Base-by-base conservation (phyloP, 140 eudicot genomes). In the Anethum foeniculum region DNA sequence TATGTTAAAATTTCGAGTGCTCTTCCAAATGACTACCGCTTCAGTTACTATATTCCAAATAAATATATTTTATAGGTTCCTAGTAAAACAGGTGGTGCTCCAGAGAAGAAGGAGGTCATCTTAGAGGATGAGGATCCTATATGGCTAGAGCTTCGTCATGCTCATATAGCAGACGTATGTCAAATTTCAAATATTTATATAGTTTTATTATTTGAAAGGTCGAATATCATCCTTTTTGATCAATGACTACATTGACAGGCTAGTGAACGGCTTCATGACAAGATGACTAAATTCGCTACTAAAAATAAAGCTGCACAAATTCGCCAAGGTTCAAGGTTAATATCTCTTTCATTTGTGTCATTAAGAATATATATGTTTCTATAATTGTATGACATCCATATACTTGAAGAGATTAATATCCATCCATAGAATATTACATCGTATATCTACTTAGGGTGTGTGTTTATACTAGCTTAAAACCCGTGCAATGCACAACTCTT, bases 141-240 rank as follows among this genome's bases (percentile, higher is more conserved):
- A 80, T 94, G 98, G 98, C 83, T 92, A 82, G 98, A 94, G 96
- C 98, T 94, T 80, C 95, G 98, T 12, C 97, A 94, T 90, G 84
- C 97, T 41, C 98, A 94, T 83, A 94, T 94, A 80, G 98, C 98
- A 58, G 98, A 94, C 86, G 98, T 94, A 88, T 43, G 98, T 83
- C 38, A 80, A 19, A 49, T 71, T 67, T 67, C 27, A 71, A 39
- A 43, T 16, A 43, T 28, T 51, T 38, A 12, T 62, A 28, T 18
- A 48, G 34, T 62, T 46, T 6, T 69, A 28, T 23, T 41, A 11
- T 68, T 30, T 30, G 7, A 60, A 48, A 39, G 82, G 67, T 19
- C 77, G 39, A 25, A 73, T 52, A 82, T 75, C 80, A 4, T 38
- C 11, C 56, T 36, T 77, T 78, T 51, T 83, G 72, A 85, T 82